Conservation (phyloP, 192 early-diverging fungal species). For the Chytriomyces sp. region DNA sequence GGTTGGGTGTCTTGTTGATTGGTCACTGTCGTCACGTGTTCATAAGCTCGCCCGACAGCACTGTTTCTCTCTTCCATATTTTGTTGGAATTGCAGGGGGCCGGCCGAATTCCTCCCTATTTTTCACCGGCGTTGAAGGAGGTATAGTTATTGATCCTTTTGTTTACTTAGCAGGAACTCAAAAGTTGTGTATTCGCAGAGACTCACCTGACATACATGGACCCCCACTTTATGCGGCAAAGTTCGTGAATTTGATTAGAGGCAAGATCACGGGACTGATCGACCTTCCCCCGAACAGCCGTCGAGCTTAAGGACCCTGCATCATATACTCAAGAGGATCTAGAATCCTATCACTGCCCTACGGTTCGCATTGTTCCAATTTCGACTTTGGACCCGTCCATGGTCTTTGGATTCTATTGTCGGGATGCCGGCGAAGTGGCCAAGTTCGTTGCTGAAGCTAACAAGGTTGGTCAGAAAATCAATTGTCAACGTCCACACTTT, state of each 20-base stretch:
- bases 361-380: constrained; percentile 73
- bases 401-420: constrained; percentile 87
- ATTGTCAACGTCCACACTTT: constrained; percentile 4
- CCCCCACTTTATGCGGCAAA: constrained; percentile 83
- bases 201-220: constrained; percentile 88
- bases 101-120: constrained; percentile 93
- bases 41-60: too few species aligned
- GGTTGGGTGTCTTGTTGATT: constrained; percentile 38
- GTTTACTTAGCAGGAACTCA: not conserved
- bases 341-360: constrained; percentile 80
- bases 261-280: not conserved
- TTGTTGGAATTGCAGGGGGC: constrained; percentile 94
- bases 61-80: constrained; percentile 76
- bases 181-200: constrained; percentile 35
- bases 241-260: constrained; percentile 32
- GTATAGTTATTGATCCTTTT: constrained; percentile 6
- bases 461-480: constrained; percentile 39
- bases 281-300: constrained; percentile 19
- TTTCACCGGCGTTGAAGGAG: constrained; percentile 86
- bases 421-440: constrained; percentile 61
- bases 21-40: constrained; percentile 12
- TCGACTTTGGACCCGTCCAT: constrained; percentile 88
- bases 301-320: constrained; percentile 41
- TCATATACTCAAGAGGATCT: constrained; percentile 53
- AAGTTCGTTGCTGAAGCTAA: constrained; percentile 56